Conservation (phyloP, 164 flowering plant genomes). For the Nelumbo lutea region DNA sequence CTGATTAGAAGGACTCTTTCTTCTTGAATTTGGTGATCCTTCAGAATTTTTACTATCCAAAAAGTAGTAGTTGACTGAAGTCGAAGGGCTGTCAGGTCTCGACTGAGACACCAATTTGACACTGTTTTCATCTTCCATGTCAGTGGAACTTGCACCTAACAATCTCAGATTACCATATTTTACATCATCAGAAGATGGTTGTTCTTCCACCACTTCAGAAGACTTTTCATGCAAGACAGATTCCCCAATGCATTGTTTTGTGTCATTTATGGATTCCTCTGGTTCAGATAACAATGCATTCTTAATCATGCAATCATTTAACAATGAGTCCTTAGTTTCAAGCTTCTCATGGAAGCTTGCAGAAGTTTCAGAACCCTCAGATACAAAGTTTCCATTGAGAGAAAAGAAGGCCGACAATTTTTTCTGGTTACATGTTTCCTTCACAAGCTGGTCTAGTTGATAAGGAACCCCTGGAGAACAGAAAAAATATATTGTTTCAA, state of each 20-base stretch:
- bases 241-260: constrained; percentile 17
- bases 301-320: constrained; percentile 9
- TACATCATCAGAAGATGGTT: constrained; percentile 15
- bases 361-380: constrained; percentile 21
- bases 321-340: constrained; percentile 30
- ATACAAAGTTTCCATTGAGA: constrained; percentile 23
- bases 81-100: constrained; percentile 25
- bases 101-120: constrained; percentile 17
- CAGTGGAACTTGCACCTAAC: constrained; percentile 13
- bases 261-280: constrained; percentile 14
- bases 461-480: constrained; percentile 75
- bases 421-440: constrained; percentile 50
- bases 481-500: constrained; percentile 3
- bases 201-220: constrained; percentile 15
- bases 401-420: constrained; percentile 74
- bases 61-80: constrained; percentile 28
- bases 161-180: constrained; percentile 15
- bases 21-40: constrained; percentile 26
- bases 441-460: constrained; percentile 75
- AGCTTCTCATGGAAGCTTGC: constrained; percentile 14
- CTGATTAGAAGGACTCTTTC: constrained; percentile 21
- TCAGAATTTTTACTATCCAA: constrained; percentile 20
- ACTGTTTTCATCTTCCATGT: constrained; percentile 17
- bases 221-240: constrained; percentile 13
- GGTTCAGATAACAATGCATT: constrained; percentile 22